Base-by-base conservation (phyloP, 805 yeast species). In the Starmerella potacharoeniae region DNA sequence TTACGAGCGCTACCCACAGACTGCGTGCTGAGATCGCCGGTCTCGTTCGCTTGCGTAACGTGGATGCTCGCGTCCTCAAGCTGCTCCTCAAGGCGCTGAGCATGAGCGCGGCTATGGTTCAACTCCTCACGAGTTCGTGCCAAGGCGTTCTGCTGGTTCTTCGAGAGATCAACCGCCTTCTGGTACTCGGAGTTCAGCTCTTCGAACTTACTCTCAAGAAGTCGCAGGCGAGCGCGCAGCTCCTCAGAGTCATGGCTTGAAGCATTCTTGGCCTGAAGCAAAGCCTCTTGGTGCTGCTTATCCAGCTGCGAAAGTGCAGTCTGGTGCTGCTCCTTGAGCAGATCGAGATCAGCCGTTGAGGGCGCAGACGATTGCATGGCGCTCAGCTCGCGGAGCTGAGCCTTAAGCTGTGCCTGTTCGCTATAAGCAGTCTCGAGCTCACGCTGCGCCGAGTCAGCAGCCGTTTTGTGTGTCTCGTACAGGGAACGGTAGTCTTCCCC, bases 101-200 rank as follows among this genome's bases (percentile, higher is more conserved):
- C 77, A 17, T 73, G 62, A 13, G 76, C 80, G 62, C 78, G 83
- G 65, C 79, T 82, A 65, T 75, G 79, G 35, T 75, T 74, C 56
- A 84, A 70, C 67, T 89, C 96, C 47, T 76, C 79, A 63, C 88
- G 88, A 8, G 91, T 83, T 60, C 82, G 65, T 48, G 79, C 79
- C 54, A 89, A 75, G 0, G 96, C 95, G 58, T 77, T 79, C 54
- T 84, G 82, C 13, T 91, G 82, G 66, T 82, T 86, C 61, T 79
- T 80, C 35, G 86, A 83, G 29, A 87, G 80, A 58, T 79, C 81
- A 53, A 86, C 69, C 0, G 93, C 84, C 62, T 82, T 81, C 59
- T 78, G 78, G 70, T 86, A 87, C 64, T 84, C 83, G 6, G 72
- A 77, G 68, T 87, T 91, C 49, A 80, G 65, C 34, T 73, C 74